Percentiles rank a stretch among this genome's conserved stretches.
Conservation (phyloP, 768 basidiomycete genomes). For the Pleurotus eryngii region DNA sequence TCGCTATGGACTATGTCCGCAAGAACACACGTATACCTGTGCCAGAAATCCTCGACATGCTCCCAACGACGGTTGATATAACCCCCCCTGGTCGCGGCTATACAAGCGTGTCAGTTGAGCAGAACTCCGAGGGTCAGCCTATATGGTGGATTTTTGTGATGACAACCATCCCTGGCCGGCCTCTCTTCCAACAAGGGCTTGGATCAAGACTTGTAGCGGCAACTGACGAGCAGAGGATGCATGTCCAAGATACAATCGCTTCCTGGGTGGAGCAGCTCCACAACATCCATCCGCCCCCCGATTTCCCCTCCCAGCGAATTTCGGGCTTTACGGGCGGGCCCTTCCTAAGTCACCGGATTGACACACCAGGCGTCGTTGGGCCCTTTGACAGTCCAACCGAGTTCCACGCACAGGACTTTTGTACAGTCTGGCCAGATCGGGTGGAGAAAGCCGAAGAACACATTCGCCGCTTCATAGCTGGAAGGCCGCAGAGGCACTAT, state of each 20-base stretch:
- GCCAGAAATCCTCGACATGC: not conserved
- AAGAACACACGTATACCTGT: not conserved
- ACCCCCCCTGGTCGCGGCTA: not conserved
- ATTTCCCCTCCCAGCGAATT: not conserved
- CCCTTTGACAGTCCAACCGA: not conserved
- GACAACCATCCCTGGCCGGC: not conserved
- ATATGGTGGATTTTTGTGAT: not conserved
- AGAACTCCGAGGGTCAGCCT: not conserved
- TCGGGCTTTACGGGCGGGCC: not conserved
- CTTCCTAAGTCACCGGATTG: not conserved
- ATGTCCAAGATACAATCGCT: not conserved
- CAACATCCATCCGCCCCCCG: not conserved
- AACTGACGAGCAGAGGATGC: not conserved
- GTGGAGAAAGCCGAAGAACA: not conserved
- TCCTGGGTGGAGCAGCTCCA: not conserved
- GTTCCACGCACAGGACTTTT: not conserved
- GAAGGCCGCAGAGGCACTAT: constrained; percentile 8
- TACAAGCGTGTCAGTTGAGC: not conserved
- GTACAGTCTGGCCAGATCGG: not conserved
- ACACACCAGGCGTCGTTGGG: not conserved
- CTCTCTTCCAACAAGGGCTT: not conserved
- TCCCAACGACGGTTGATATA: no score
- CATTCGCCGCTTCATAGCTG: constrained; percentile 5
- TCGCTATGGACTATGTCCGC: not conserved
- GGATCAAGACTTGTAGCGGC: not conserved